Evolutionary conservation across 1,139 yeast species (phyloP).

Genomic region (Scheffersomyces stambukii): DNA sequence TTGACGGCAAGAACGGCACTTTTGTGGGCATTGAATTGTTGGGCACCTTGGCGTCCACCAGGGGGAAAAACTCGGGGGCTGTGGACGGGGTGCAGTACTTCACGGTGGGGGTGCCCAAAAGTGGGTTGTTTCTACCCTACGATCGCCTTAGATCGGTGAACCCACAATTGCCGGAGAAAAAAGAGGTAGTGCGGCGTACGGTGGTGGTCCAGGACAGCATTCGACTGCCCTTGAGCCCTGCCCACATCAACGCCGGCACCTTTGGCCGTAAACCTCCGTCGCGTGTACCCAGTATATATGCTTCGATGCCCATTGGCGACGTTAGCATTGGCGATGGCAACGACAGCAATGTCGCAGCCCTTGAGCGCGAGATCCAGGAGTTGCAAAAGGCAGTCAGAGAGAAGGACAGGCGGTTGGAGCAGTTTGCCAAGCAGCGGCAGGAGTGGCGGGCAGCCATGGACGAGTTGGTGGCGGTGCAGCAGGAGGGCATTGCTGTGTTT

Average conservation of each 20-base stretch:
- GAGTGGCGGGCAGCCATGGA: slow-evolving; percentile 58
- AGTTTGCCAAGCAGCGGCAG: slow-evolving; percentile 49
- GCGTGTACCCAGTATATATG: no score
- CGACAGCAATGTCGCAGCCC: slow-evolving; percentile 36
- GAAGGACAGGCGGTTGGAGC: slow-evolving; percentile 43
- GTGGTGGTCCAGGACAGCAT: not conserved
- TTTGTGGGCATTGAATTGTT: slow-evolving; percentile 85
- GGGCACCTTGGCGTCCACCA: slow-evolving; percentile 50
- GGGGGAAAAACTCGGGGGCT: slow-evolving; percentile 45
- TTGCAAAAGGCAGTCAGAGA: slow-evolving; percentile 16
- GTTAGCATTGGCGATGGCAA: slow-evolving; percentile 1
- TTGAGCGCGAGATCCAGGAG: slow-evolving; percentile 34
- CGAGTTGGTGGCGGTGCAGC: slow-evolving; percentile 43
- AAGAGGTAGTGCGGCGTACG: not conserved
- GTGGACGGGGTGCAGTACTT: slow-evolving; percentile 44
- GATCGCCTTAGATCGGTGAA: slow-evolving; percentile 50
- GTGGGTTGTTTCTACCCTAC: slow-evolving; percentile 75
- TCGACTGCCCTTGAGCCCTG: not conserved
- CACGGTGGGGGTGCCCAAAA: slow-evolving; percentile 51
- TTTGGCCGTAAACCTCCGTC: no score
- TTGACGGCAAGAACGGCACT: slow-evolving; percentile 67
- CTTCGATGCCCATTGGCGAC: no score
- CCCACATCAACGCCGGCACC: not conserved
- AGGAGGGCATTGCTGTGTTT: slow-evolving; percentile 25
- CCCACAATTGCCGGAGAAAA: slow-evolving; percentile 18